Base-by-base conservation (phyloP, 2,329 filamentous ascomycete genomes). In the Calonectria hawksworthii region DNA sequence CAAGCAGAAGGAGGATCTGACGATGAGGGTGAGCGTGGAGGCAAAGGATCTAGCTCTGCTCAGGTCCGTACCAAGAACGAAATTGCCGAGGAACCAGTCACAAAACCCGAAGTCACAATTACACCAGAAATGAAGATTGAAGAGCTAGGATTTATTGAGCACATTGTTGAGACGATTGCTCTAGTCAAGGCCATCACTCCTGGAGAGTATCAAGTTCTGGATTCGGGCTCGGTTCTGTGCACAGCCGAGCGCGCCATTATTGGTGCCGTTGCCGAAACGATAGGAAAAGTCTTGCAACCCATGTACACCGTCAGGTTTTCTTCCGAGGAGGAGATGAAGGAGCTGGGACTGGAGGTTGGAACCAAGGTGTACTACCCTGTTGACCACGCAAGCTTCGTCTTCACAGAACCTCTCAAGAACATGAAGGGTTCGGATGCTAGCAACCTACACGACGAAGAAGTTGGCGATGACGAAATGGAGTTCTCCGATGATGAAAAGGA, bases 401-500 rank as follows among this genome's bases (percentile, higher is more conserved):
- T 98, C 82, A 98, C 96, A 0, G 91, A 97, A 83, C 92, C 93
- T 9, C 87, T 99, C 72, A 94, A 94, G 84, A 90, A 89, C 68
- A 83, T 94, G 81, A 99, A 98, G 86, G 95, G 96, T 74, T 97
- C 95, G 13, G 97, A 99, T 84, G 96, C 97, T 11, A 98, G 95
- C 67, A 99, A 99, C 83, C 90, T 98, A 70, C 94, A 98, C 84
- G 97, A 99, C 79, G 97, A 99, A 84, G 96, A 99, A 86, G 90
- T 96, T 10, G 92, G 87, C 21, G 93, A 94, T 38, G 95, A 98
- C 47, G 96, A 99, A 83, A 91, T 95, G 79, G 97, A 99, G 83
- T 99, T 99, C 84, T 98, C 96, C 0, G 97, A 99, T 79, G 97
- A 99, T 81, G 97, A 99, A 85, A 94, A 95, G 79, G 97, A 99